Evolutionary conservation across 75 land plant genomes (phyloP), one percentile per base, ranked within the genome.

Genomic region (Pinus tabuliformis): DNA sequence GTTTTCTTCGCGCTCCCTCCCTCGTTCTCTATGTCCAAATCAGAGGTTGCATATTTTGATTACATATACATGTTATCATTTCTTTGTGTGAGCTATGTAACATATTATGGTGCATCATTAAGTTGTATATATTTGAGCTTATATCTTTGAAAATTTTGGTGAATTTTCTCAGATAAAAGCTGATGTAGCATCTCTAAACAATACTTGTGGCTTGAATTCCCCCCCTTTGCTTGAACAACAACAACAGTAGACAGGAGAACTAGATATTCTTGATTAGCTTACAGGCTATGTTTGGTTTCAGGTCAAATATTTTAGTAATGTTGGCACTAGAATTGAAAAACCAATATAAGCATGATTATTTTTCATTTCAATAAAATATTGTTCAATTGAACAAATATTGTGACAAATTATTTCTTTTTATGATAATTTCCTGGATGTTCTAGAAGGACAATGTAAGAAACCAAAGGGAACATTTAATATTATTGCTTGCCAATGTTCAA

Each of bases 261-360:
- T 89, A 70, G 99, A 97, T 73, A 80, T 95, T 79, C 90, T 97
- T 63, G 99, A 97, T 75, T 97, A 96, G 98, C 81, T n/a, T 97
- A 20, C 92, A 97, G 65, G 89, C 87, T 21, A 88, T 91, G 94
- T 97, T 97, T 76, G 99, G 99, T 97, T 97, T 81, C 99, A 97
- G 96, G 99, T 85, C 36, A 75, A 58, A 20, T 57, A 15, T 62
- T 60, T 66, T 9, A 49, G 52, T 49, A 49, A 49, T 49, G 52
- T 49, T 49, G 52, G 8, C 52, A 49, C 52, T 49, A 49, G 52
- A 49, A 49, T 49, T 49, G 11, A 49, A 9, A 49, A 49, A 11
- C 52, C 52, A 7, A 49, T 8, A 49, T 49, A 49, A 49, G 52
- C 52, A 49, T 49, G 0, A 9, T 49, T 49, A 8, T 49, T 8